These are phyloP conservation scores for Purpureocillium lavendulum DNA, from an alignment of 2,329 filamentous ascomycete genomes.

Conservation along the genomic window DNA sequence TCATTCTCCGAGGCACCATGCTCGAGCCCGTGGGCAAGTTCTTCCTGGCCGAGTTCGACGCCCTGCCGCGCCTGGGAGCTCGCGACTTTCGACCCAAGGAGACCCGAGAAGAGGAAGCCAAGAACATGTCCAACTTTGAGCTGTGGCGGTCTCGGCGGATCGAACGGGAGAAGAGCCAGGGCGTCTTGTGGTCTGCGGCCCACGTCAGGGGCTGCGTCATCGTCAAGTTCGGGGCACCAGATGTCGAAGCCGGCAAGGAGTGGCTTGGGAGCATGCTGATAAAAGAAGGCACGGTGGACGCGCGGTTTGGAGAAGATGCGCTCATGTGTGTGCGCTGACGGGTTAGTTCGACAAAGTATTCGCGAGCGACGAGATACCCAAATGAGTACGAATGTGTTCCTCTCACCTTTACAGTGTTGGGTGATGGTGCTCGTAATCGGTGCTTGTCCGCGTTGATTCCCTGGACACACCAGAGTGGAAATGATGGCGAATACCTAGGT, in stretches of 20 bases:
- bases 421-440: no score
- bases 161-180: slow-evolving; percentile 46
- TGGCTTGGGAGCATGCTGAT: slow-evolving; percentile 74
- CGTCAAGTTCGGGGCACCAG: slow-evolving; percentile 80
- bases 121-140: slow-evolving; percentile 31
- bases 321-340: slow-evolving; percentile 56
- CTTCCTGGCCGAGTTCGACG: slow-evolving; percentile 71
- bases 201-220: slow-evolving; percentile 74
- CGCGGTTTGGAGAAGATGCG: slow-evolving; percentile 71
- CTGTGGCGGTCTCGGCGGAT: slow-evolving; percentile 49
- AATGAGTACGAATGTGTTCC: no score
- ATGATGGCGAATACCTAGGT: no score
- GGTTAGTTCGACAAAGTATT: no score
- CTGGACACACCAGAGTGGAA: no score
- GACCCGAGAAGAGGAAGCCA: slow-evolving; percentile 29
- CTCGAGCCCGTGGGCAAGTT: slow-evolving; percentile 60
- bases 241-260: slow-evolving; percentile 69
- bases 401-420: no score
- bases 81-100: slow-evolving; percentile 62
- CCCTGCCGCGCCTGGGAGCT: slow-evolving; percentile 72
- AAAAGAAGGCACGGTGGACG: slow-evolving; percentile 63
- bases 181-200: slow-evolving; percentile 75
- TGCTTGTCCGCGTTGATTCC: no score
- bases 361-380: no score
- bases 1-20: slow-evolving; percentile 70